phyloP scores from a whole-genome alignment of 768 basidiomycete genomes.

The Russula foetens region DNA sequence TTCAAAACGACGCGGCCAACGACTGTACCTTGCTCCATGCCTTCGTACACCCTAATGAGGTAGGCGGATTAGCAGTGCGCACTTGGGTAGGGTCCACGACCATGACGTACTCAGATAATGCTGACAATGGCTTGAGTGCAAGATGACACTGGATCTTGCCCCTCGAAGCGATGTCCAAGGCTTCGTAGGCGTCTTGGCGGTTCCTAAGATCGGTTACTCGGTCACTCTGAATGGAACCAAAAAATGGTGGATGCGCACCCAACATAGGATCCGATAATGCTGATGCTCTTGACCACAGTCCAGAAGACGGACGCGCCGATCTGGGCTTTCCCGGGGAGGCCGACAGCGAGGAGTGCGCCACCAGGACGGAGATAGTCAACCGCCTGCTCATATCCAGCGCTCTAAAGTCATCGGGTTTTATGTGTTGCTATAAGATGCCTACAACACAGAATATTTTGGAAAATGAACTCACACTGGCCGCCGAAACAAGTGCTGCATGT shows the following conservation, averaged over 20 bases:
- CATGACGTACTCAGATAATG: slow-evolving; percentile 43
- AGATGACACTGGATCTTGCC: slow-evolving; percentile 64
- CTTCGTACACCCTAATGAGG: slow-evolving; percentile 31
- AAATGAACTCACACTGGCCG: slow-evolving; percentile 38
- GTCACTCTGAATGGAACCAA: neutral
- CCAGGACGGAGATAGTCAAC: slow-evolving; percentile 67
- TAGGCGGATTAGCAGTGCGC: neutral
- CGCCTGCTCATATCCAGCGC: slow-evolving; percentile 43
- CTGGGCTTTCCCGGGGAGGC: slow-evolving; percentile 51
- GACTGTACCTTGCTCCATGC: slow-evolving; percentile 30
- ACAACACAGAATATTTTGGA: slow-evolving; percentile 6
- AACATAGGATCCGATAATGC: slow-evolving; percentile 40
- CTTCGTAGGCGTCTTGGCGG: slow-evolving; percentile 77
- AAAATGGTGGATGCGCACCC: slow-evolving; percentile 24
- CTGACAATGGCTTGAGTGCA: slow-evolving; percentile 36
- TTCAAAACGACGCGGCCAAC: slow-evolving; percentile 8
- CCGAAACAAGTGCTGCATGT: slow-evolving; percentile 58
- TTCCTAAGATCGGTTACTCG: slow-evolving; percentile 39
- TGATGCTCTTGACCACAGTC: slow-evolving; percentile 58
- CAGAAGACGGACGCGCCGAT: slow-evolving; percentile 62
- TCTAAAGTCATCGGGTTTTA: slow-evolving; percentile 18
- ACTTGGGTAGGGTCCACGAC: neutral
- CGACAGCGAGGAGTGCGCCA: slow-evolving; percentile 72
- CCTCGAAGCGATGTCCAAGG: slow-evolving; percentile 62
- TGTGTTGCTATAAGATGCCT: slow-evolving; percentile 23